These are phyloP conservation scores for Paramecium biaurelia DNA, from an alignment of 73 alveolate species.

Conservation along the genomic window DNA sequence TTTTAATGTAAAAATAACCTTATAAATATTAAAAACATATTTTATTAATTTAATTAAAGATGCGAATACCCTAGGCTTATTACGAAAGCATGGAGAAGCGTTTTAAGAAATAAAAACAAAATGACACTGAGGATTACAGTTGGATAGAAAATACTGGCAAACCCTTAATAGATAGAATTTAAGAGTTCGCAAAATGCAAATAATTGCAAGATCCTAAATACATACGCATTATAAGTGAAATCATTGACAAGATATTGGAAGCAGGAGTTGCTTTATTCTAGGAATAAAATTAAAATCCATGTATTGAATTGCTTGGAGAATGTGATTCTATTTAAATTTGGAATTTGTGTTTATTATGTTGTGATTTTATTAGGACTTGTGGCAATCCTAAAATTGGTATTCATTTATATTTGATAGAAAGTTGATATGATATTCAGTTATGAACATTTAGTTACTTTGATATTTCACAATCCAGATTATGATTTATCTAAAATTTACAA, in stretches of 20 bases:
- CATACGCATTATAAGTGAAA: background rate
- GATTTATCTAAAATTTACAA: background rate
- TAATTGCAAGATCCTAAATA: background rate
- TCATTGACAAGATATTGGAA: background rate
- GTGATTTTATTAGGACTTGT: background rate
- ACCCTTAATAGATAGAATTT: background rate
- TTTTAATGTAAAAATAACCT: background rate
- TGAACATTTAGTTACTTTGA: background rate
- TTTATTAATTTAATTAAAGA: background rate
- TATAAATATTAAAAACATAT: background rate
- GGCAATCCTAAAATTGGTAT: background rate
- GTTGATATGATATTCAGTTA: conserved; percentile 25
- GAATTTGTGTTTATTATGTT: conserved; percentile 6
- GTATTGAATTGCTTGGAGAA: background rate
- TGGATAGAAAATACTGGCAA: background rate
- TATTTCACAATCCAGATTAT: conserved; percentile 14
- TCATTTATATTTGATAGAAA: background rate
- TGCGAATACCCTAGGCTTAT: conserved; percentile 26
- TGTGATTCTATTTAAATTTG: background rate
- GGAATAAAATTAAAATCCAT: background rate
- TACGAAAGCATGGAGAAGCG: conserved; percentile 13
- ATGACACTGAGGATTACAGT: background rate
- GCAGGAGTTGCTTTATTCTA: background rate
- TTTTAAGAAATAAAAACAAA: background rate
- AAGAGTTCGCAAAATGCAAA: background rate